Evolutionary conservation across 352 stramenopile species (phyloP).

Genomic region (Blastocystis sp.): DNA sequence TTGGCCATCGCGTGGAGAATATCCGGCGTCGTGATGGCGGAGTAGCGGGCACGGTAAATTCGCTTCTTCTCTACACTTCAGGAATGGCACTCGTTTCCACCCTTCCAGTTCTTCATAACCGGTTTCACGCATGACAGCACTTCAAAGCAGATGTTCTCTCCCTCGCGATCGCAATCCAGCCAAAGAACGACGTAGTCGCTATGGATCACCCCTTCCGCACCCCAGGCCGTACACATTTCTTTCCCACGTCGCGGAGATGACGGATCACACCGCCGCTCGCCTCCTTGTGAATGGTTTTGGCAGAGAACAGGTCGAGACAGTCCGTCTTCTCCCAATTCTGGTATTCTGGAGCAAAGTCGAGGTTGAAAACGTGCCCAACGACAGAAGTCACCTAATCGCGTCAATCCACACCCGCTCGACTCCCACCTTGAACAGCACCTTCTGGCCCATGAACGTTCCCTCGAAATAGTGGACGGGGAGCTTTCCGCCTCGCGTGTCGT

Average conservation of each 20-base stretch:
- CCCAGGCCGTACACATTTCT: constrained; percentile 71
- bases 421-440: constrained; percentile 72
- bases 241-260: constrained; percentile 70
- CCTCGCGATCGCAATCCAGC: constrained; percentile 86
- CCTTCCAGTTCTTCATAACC: constrained; percentile 75
- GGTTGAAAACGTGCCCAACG: constrained; percentile 77
- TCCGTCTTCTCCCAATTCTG: constrained; percentile 75
- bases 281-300: constrained; percentile 73
- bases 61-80: constrained; percentile 49
- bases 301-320: constrained; percentile 75
- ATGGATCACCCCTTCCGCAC: constrained; percentile 67
- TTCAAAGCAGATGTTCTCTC: constrained; percentile 87
- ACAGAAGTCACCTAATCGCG: constrained; percentile 75
- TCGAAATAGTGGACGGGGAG: constrained; percentile 76
- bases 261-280: constrained; percentile 65
- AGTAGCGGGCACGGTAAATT: constrained; percentile 76
- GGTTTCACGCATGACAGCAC: constrained; percentile 78
- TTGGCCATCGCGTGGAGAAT: constrained; percentile 75
- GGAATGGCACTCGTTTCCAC: neutral
- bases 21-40: constrained; percentile 75
- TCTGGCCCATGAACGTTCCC: constrained; percentile 72
- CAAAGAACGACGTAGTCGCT: constrained; percentile 80
- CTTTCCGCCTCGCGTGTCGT: constrained; percentile 72
- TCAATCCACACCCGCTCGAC: constrained; percentile 32
- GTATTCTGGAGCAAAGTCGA: constrained; percentile 76